These are phyloP conservation scores for Croton laevigatus DNA, from an alignment of 441 rosid species.

Conservation along the genomic window DNA sequence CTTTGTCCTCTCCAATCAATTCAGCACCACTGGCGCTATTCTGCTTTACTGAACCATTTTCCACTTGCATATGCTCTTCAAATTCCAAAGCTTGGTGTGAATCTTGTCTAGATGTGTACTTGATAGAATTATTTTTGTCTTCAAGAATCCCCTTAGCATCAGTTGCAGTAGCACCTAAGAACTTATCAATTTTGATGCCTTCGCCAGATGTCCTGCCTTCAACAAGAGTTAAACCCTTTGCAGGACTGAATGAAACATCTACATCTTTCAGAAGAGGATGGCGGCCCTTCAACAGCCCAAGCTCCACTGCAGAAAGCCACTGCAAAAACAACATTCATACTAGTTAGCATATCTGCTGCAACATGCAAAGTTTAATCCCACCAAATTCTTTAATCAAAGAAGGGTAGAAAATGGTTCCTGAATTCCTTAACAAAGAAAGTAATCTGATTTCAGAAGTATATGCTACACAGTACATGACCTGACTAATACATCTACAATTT, in stretches of 20 bases:
- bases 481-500: not conserved
- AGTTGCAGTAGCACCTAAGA: conserved; percentile 36
- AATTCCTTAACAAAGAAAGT: not conserved
- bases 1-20: conserved; percentile 41
- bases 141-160: conserved; percentile 46
- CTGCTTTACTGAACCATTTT: conserved; percentile 31
- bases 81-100: conserved; percentile 32
- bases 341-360: conserved; percentile 26
- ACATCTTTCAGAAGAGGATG: conserved; percentile 93
- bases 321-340: conserved; percentile 39
- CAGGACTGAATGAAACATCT: conserved; percentile 74
- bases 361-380: conserved; percentile 16
- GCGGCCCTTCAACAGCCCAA: conserved; percentile 95
- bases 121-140: conserved; percentile 33
- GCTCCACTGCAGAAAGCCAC: conserved; percentile 97
- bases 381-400: conserved; percentile 28
- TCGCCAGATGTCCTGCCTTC: conserved; percentile 46
- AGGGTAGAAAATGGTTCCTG: conserved; percentile 13
- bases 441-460: not conserved
- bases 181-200: conserved; percentile 37
- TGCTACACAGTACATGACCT: not conserved
- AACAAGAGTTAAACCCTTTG: conserved; percentile 50
- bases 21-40: conserved; percentile 39
- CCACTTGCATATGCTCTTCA: conserved; percentile 27
- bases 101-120: conserved; percentile 31